phyloP scores from a whole-genome alignment of 177 flowering plant genomes.

The Vitis hybrid region DNA sequence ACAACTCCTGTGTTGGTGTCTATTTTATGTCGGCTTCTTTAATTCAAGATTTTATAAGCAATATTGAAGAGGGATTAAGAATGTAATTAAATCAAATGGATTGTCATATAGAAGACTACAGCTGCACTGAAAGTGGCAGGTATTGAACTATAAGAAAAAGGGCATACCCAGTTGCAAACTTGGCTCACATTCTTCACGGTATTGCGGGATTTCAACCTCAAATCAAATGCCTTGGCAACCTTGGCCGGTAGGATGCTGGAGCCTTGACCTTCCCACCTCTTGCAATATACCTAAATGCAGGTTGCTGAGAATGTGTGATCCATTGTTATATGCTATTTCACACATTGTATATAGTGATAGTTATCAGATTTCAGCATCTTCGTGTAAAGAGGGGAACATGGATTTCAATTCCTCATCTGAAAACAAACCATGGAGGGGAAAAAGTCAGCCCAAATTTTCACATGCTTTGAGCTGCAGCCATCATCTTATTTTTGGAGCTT shows the following conservation, averaged over 20 bases:
- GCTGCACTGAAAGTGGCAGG: slow-evolving; percentile 71
- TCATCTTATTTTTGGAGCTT: no score
- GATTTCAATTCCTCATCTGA: not conserved
- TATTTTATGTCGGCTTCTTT: no score
- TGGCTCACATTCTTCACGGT: not conserved
- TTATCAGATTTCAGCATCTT: slow-evolving; percentile 12
- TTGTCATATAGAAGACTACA: slow-evolving; percentile 8
- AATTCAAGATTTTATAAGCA: no score
- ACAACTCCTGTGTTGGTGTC: no score
- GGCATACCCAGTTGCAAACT: slow-evolving; percentile 3
- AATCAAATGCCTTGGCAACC: not conserved
- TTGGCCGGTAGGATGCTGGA: not conserved
- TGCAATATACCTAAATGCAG: slow-evolving; percentile 1
- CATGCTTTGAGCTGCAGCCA: no score
- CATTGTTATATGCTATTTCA: slow-evolving; percentile 9
- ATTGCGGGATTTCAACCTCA: slow-evolving; percentile 1
- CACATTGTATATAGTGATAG: slow-evolving; percentile 24
- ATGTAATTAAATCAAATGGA: no score
- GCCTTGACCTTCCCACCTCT: not conserved
- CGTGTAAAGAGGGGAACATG: slow-evolving; percentile 28
- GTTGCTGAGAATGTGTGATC: slow-evolving; percentile 11
- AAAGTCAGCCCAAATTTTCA: no score
- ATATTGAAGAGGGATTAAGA: no score
- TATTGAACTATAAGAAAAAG: slow-evolving; percentile 15
- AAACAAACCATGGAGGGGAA: not conserved